A percentile compares a stretch with the other conserved stretches of the same genome.
Evolutionary conservation across 768 basidiomycete genomes (phyloP).

Genomic region (Rhizopogon vinicolor): DNA sequence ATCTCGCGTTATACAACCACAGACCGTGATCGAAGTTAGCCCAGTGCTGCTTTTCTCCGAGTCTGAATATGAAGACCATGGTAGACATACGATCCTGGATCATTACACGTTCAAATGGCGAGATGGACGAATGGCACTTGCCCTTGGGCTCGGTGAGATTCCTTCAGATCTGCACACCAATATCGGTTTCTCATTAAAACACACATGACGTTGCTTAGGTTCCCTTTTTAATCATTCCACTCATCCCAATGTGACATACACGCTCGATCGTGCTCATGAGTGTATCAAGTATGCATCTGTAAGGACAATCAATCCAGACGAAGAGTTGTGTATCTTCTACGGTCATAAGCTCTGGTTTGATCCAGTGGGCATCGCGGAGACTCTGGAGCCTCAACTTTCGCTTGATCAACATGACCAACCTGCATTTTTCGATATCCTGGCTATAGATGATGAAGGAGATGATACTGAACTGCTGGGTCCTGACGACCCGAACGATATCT

Average conservation of each 20-base stretch:
- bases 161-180: background rate
- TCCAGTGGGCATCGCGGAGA: conserved; percentile 25
- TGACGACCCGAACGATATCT: conserved; percentile 41
- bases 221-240: conserved; percentile 80
- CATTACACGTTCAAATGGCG: conserved; percentile 76
- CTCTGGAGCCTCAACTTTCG: background rate
- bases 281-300: conserved; percentile 61
- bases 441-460: background rate
- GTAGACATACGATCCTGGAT: conserved; percentile 61
- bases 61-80: conserved; percentile 66
- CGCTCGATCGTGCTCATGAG: conserved; percentile 45
- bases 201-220: conserved; percentile 35
- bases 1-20: conserved; percentile 31
- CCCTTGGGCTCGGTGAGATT: conserved; percentile 68
- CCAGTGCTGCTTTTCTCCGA: conserved; percentile 76
- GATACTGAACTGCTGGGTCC: conserved; percentile 9
- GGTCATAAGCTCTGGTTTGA: conserved; percentile 64
- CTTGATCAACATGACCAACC: background rate
- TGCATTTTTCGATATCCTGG: background rate
- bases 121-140: conserved; percentile 72
- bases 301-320: conserved; percentile 47
- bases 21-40: conserved; percentile 75
- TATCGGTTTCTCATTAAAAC: background rate
- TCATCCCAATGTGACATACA: conserved; percentile 66
- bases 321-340: conserved; percentile 81